These are phyloP conservation scores for Osmozyma mogii DNA, from an alignment of 805 yeast genomes.

Conservation along the genomic window DNA sequence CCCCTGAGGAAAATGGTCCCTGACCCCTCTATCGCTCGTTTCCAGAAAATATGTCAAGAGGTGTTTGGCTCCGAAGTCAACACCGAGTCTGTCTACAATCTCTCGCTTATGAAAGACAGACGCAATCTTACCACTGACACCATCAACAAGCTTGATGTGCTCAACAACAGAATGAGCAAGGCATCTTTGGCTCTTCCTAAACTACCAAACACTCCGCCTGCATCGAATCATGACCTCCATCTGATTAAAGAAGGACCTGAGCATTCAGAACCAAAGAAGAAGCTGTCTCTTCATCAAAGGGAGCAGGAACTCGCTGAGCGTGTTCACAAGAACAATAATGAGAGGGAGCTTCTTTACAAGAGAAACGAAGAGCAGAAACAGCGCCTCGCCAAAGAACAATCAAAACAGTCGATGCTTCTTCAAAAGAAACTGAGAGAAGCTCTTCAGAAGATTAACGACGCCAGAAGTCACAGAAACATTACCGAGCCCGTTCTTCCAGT, in stretches of 20 bases:
- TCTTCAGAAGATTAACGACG: conserved; percentile 13
- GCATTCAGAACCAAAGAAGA: conserved; percentile 1
- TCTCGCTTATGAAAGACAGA: conserved; percentile 3
- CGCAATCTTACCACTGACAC: conserved; percentile 6
- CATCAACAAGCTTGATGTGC: conserved; percentile 6
- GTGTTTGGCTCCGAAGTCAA: conserved; percentile 18
- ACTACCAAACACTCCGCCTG: conserved; percentile 1
- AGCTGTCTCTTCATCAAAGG: conserved; percentile 8
- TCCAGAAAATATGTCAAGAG: conserved; percentile 25
- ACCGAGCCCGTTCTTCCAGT: conserved; percentile 15
- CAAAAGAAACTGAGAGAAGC: conserved; percentile 24
- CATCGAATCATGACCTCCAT: too few relatives aligned
- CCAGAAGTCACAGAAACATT: conserved; percentile 9
- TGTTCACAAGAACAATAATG: conserved; percentile 12
- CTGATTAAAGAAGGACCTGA: too few relatives aligned
- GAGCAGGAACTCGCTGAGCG: conserved; percentile 14
- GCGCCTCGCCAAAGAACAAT: too few relatives aligned
- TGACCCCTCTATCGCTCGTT: conserved; percentile 21
- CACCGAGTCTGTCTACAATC: conserved; percentile 3
- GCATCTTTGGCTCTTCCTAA: conserved; percentile 6
- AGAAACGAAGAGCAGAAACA: conserved; percentile 12
- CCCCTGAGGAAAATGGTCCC: conserved; percentile 1
- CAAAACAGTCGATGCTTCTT: conserved; percentile 16
- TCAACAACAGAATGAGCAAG: conserved; percentile 8
- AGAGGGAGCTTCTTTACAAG: conserved; percentile 5